A percentile compares a stretch with the other conserved stretches of the same genome.
phyloP scores from a whole-genome alignment of 371 early-diverging fungal species.

The Apophysomyces ossiformis region DNA sequence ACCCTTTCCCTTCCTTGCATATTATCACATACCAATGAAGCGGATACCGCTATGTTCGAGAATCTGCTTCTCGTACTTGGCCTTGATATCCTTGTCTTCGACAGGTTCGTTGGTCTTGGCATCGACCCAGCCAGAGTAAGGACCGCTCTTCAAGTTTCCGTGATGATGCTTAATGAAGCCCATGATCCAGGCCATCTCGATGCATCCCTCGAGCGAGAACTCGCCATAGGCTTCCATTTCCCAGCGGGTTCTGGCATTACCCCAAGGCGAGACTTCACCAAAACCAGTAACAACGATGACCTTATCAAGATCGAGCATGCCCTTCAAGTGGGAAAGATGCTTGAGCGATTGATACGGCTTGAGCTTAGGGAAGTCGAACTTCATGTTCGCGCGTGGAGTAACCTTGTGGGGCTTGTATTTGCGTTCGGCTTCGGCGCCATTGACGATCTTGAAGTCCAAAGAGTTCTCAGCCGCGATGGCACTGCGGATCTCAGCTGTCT shows the following conservation, averaged over 20 bases:
- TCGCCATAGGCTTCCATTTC: constrained; percentile 95
- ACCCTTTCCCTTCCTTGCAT: constrained; percentile 14
- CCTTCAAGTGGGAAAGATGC: constrained; percentile 78
- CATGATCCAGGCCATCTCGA: constrained; percentile 98
- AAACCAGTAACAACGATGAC: constrained; percentile 95
- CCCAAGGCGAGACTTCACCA: constrained; percentile 95
- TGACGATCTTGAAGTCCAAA: constrained; percentile 78
- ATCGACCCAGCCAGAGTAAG: constrained; percentile 96
- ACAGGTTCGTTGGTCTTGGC: constrained; percentile 90
- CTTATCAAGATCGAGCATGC: constrained; percentile 91
- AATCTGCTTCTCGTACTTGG: constrained; percentile 92
- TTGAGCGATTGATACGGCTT: constrained; percentile 69
- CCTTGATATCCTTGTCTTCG: constrained; percentile 90
- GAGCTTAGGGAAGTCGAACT: constrained; percentile 87
- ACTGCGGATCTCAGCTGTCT: constrained; percentile 86
- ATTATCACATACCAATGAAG: constrained; percentile 69
- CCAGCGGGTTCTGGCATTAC: constrained; percentile 95
- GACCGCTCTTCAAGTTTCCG: constrained; percentile 84
- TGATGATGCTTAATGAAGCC: constrained; percentile 91
- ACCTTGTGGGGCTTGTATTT: constrained; percentile 79
- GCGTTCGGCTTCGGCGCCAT: constrained; percentile 76
- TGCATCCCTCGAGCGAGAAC: constrained; percentile 94
- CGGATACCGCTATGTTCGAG: constrained; percentile 95
- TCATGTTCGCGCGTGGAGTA: constrained; percentile 93
- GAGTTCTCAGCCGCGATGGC: constrained; percentile 81